These are phyloP conservation scores for Nemania sp. DNA, from an alignment of 2,329 filamentous ascomycete genomes.

Conservation along the genomic window DNA sequence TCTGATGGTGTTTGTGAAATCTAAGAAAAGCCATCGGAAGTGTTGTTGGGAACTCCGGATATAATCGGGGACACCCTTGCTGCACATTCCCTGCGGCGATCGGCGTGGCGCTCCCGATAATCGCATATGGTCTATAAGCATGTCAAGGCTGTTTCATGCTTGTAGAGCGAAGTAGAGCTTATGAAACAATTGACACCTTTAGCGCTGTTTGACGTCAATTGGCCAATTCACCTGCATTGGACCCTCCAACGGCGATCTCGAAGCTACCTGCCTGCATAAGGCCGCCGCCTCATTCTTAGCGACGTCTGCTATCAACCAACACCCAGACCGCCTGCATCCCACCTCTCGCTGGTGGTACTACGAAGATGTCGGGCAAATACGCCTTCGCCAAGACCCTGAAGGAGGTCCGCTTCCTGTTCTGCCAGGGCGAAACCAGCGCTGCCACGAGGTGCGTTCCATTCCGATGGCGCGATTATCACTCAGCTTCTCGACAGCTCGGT, in stretches of 20 bases:
- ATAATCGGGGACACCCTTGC: conserved; percentile 25
- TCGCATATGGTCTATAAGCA: too few species aligned
- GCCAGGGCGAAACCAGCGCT: conserved; percentile 89
- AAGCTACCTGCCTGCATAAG: neutral
- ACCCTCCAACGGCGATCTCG: too few species aligned
- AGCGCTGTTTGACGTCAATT: too few species aligned
- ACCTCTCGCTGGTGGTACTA: conserved; percentile 18
- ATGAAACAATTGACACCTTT: too few species aligned
- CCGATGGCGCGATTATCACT: neutral
- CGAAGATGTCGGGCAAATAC: conserved; percentile 86
- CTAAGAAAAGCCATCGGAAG: neutral
- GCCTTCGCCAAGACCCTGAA: conserved; percentile 85
- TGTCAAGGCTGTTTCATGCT: neutral
- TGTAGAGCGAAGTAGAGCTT: neutral
- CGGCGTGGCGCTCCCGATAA: too few species aligned
- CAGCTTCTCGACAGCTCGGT: neutral
- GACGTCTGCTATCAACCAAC: conserved; percentile 19
- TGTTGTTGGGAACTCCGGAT: conserved; percentile 25
- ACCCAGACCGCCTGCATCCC: neutral
- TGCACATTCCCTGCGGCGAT: too few species aligned
- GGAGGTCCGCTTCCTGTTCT: conserved; percentile 97
- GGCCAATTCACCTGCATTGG: neutral
- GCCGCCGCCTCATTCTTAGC: conserved; percentile 33
- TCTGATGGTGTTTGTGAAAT: conserved; percentile 17
- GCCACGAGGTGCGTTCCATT: conserved; percentile 71